Conservation (phyloP, 148 eudicot genomes). For the Euryodendron excelsum region DNA sequence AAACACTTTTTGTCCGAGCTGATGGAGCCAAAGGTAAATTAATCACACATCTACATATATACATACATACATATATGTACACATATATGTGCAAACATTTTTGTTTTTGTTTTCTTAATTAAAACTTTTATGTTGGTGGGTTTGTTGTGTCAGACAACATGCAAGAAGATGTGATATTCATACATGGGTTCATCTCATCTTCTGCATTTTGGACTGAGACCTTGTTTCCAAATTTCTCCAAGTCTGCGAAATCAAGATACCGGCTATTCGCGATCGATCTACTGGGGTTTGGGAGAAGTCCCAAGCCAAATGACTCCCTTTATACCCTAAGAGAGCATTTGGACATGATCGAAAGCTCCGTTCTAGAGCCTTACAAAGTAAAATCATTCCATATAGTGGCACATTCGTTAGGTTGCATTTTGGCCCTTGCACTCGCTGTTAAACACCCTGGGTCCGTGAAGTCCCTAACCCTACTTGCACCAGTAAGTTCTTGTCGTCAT, state of each 20-base stretch:
- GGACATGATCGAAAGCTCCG: conserved; percentile 80
- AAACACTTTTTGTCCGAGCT: conserved; percentile 53
- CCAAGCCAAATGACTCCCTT: conserved; percentile 76
- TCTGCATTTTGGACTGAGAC: conserved; percentile 95
- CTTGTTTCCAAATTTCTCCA: conserved; percentile 73
- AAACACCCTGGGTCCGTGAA: conserved; percentile 65
- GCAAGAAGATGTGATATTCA: conserved; percentile 72
- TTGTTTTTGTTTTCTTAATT: too few species aligned
- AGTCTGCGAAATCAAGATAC: conserved; percentile 58
- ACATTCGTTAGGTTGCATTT: conserved; percentile 89
- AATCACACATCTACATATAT: too few species aligned
- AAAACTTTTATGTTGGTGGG: too few species aligned
- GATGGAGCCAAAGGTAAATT: conserved; percentile 66
- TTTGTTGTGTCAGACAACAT: conserved; percentile 33
- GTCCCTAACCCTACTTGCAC: conserved; percentile 84
- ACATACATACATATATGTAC: too few species aligned
- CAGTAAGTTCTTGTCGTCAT: conserved; percentile 44
- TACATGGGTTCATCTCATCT: conserved; percentile 91
- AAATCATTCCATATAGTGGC: conserved; percentile 92
- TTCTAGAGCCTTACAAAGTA: conserved; percentile 50
- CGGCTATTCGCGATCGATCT: conserved; percentile 80
- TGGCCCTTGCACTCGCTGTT: conserved; percentile 83
- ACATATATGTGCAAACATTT: too few species aligned
- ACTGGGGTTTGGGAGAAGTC: conserved; percentile 89
- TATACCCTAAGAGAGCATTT: conserved; percentile 84